Conservation (phyloP, 2,329 filamentous ascomycete genomes). For the Dactylellina leptospora region DNA sequence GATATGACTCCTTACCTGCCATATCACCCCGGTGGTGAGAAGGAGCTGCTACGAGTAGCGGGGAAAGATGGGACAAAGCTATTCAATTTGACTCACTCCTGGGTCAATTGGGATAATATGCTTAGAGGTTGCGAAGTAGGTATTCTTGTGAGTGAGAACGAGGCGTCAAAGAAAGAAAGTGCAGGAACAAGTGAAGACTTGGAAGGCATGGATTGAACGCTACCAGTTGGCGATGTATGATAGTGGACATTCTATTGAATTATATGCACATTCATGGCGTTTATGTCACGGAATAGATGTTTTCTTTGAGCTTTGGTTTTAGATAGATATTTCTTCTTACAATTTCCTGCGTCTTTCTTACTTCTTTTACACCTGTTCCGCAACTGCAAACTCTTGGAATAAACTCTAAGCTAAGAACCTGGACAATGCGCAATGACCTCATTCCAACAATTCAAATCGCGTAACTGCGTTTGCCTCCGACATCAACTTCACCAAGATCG, state of each 20-base stretch:
- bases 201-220: constrained; percentile 47
- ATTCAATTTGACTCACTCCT: constrained; percentile 74
- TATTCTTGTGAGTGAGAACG: constrained; percentile 69
- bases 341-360: too few species aligned
- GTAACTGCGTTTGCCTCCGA: too few species aligned
- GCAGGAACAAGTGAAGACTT: constrained; percentile 12
- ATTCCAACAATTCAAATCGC: background rate
- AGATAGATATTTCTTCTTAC: too few species aligned
- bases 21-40: constrained; percentile 88
- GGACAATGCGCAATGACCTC: constrained; percentile 1
- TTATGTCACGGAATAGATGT: too few species aligned
- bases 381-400: too few species aligned
- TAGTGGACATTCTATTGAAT: too few species aligned
- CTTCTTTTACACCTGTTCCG: too few species aligned
- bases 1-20: constrained; percentile 89
- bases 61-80: constrained; percentile 70
- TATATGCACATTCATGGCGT: too few species aligned
- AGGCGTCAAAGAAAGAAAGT: constrained; percentile 46
- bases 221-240: too few species aligned
- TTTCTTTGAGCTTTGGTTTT: too few species aligned
- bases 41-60: constrained; percentile 73
- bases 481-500: background rate
- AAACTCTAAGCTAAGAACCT: background rate
- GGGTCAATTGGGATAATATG: constrained; percentile 79
- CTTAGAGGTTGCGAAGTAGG: constrained; percentile 71